Conservation (phyloP, 2,329 filamentous ascomycete species). For the Claviceps digitariae region DNA sequence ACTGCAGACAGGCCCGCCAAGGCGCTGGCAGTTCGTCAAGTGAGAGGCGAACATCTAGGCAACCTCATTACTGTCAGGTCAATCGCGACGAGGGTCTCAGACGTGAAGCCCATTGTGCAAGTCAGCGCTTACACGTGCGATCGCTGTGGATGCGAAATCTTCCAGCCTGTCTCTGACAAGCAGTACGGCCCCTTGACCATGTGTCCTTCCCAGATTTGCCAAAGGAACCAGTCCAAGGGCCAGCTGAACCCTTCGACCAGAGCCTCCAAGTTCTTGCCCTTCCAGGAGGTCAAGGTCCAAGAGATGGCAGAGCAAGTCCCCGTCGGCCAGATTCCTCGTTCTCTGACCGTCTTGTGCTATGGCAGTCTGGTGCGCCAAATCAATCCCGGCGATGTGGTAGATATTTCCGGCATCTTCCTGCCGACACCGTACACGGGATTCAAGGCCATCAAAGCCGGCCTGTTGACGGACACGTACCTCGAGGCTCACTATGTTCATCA, state of each 20-base stretch:
- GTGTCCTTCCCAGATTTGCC: constrained; percentile 84
- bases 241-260: constrained; percentile 90
- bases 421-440: constrained; percentile 99
- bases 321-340: constrained; percentile 90
- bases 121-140: constrained; percentile 98
- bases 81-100: constrained; percentile 88
- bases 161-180: constrained; percentile 86
- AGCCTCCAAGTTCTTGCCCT: constrained; percentile 91
- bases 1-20: constrained; percentile 49
- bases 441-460: constrained; percentile 86
- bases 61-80: constrained; percentile 87
- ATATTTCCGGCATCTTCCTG: constrained; percentile 89
- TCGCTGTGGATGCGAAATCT: constrained; percentile 90
- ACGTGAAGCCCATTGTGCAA: constrained; percentile 94
- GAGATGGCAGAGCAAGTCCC: constrained; percentile 99
- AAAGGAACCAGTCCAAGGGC: constrained; percentile 79
- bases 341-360: constrained; percentile 79
- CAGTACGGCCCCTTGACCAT: constrained; percentile 77
- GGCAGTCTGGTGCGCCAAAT: constrained; percentile 75
- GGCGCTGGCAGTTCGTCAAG: constrained; percentile 77
- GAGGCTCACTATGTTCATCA: constrained; percentile 89
- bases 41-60: constrained; percentile 84
- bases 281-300: constrained; percentile 97
- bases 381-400: constrained; percentile 87
- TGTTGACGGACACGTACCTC: constrained; percentile 94